A percentile compares a stretch with the other conserved stretches of the same genome.
phyloP scores from a whole-genome alignment of 441 rosid species.

The Raphanus hybrid region DNA sequence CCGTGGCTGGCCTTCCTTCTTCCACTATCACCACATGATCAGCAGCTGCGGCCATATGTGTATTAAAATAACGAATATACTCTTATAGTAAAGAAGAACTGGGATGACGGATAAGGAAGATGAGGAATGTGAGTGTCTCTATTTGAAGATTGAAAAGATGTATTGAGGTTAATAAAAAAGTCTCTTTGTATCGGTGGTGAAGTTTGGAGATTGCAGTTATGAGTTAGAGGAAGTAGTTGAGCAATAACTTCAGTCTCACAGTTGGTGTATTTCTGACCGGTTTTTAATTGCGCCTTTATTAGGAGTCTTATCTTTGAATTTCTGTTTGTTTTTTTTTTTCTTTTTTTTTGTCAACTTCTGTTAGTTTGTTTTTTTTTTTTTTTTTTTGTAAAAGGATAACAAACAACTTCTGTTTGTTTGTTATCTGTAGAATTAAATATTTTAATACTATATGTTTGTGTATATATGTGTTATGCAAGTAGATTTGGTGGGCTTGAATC shows the following conservation, averaged over 20 bases:
- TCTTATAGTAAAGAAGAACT: conserved; percentile 6
- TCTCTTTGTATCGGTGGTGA: conserved; percentile 34
- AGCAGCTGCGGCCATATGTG: conserved; percentile 49
- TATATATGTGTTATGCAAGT: conserved; percentile 22
- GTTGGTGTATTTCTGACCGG: conserved; percentile 34
- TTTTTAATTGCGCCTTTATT: conserved; percentile 45
- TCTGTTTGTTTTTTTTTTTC: background rate
- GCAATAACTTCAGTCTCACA: conserved; percentile 41
- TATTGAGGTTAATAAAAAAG: conserved; percentile 34
- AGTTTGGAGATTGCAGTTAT: conserved; percentile 44
- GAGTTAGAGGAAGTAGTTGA: conserved; percentile 46
- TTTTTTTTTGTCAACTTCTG: background rate
- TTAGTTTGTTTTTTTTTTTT: background rate
- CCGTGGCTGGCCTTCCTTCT: conserved; percentile 60
- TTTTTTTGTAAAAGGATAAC: too few species aligned
- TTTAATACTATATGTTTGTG: background rate
- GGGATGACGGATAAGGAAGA: background rate
- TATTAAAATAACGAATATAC: background rate
- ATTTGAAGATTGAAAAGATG: conserved; percentile 23
- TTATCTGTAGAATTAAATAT: background rate
- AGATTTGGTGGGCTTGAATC: conserved; percentile 39
- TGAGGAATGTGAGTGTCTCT: conserved; percentile 19
- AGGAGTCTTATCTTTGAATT: background rate
- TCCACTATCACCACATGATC: conserved; percentile 70
- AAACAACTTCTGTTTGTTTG: background rate